Conservation (phyloP, 2,329 filamentous ascomycete species). For the Colletotrichum sp. region DNA sequence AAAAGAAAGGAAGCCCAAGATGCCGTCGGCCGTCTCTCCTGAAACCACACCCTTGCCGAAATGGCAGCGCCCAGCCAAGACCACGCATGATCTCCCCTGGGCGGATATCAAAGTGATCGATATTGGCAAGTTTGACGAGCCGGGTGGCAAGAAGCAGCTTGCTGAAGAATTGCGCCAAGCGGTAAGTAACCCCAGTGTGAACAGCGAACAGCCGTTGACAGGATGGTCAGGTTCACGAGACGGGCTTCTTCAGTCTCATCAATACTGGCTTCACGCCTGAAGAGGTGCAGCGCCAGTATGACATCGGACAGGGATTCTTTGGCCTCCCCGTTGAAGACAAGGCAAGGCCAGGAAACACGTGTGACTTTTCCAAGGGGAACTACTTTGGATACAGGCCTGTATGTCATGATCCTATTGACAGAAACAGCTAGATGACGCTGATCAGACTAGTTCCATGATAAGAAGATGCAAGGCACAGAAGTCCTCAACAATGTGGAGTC, state of each 20-base stretch:
- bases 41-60: constrained; percentile 19
- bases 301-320: constrained; percentile 58
- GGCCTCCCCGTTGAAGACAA: constrained; percentile 50
- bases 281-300: constrained; percentile 58
- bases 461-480: constrained; percentile 27
- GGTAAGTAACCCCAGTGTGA: constrained; percentile 26
- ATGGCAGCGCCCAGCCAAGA: constrained; percentile 33
- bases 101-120: constrained; percentile 60
- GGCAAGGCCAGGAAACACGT: constrained; percentile 51
- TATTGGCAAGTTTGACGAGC: constrained; percentile 49
- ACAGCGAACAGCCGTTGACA: background rate
- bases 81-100: constrained; percentile 39
- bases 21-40: constrained; percentile 10
- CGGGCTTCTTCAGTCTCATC: constrained; percentile 59
- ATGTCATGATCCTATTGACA: no score
- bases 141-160: constrained; percentile 54
- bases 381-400: constrained; percentile 52
- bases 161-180: constrained; percentile 58
- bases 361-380: constrained; percentile 46
- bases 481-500: constrained; percentile 56
- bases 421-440: no score
- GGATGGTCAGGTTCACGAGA: constrained; percentile 26
- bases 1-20: background rate
- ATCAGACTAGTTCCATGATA: constrained; percentile 33
- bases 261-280: constrained; percentile 59